A percentile compares a stretch with the other conserved stretches of the same genome.
Evolutionary conservation across 2,329 filamentous ascomycete species (phyloP).

Genomic region (Hypoxylon sp.): DNA sequence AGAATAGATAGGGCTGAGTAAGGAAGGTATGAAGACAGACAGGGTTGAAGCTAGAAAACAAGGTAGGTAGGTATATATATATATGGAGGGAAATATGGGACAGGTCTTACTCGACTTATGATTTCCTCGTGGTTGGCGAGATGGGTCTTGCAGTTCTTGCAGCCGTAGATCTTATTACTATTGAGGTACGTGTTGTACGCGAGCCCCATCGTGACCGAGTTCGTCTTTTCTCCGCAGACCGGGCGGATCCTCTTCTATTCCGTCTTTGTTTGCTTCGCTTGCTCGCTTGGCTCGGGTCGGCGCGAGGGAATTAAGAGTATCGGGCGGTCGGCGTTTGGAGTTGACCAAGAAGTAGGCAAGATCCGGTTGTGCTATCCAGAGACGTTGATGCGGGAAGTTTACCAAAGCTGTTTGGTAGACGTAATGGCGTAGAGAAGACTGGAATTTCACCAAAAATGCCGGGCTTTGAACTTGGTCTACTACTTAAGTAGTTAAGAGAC

Average conservation of each 20-base stretch:
- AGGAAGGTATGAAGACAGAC: slow-evolving; percentile 3
- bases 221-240: slow-evolving; percentile 10
- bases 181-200: slow-evolving; percentile 92
- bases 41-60: slow-evolving; percentile 11
- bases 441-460: neutral
- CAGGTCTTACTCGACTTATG: slow-evolving; percentile 77
- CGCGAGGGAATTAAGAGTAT: neutral
- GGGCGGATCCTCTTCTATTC: slow-evolving; percentile 3
- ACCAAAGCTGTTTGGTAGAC: slow-evolving; percentile 3
- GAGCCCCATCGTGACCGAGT: slow-evolving; percentile 75
- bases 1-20: slow-evolving; percentile 9
- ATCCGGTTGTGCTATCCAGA: neutral
- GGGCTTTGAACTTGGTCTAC: neutral
- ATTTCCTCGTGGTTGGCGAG: slow-evolving; percentile 96
- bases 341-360: no score
- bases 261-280: slow-evolving; percentile 9
- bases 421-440: slow-evolving; percentile 3
- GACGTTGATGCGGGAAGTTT: neutral
- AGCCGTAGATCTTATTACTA: slow-evolving; percentile 88
- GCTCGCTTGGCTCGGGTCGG: slow-evolving; percentile 4
- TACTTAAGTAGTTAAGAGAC: neutral
- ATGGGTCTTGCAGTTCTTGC: slow-evolving; percentile 95
- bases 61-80: no score
- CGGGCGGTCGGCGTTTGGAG: no score
- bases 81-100: no score